Evolutionary conservation across 768 basidiomycete genomes (phyloP).

Genomic region (Porpolomopsis calyptriformis): DNA sequence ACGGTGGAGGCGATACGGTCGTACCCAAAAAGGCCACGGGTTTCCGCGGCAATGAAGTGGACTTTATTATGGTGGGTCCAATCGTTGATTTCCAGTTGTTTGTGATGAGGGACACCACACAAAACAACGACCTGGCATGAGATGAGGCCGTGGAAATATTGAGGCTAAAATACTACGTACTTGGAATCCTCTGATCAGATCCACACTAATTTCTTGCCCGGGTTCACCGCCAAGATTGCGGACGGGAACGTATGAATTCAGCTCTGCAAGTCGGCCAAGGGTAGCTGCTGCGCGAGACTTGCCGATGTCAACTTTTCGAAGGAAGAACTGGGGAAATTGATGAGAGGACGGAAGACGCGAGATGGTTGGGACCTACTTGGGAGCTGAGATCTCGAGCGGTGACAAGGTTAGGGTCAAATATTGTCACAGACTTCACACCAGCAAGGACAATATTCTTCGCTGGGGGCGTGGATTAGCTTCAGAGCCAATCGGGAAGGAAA

Average conservation of each 20-base stretch:
- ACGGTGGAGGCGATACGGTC: slow-evolving; percentile 10
- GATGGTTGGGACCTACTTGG: slow-evolving; percentile 46
- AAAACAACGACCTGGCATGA: slow-evolving; percentile 71
- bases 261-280: slow-evolving; percentile 79
- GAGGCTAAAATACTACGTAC: slow-evolving; percentile 30
- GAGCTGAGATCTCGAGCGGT: slow-evolving; percentile 85
- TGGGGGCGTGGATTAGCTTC: slow-evolving; percentile 19
- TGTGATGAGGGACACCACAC: slow-evolving; percentile 62
- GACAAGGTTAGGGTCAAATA: slow-evolving; percentile 88
- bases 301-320: slow-evolving; percentile 79
- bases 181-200: slow-evolving; percentile 82
- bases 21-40: slow-evolving; percentile 90
- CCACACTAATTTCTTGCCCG: slow-evolving; percentile 69
- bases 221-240: slow-evolving; percentile 68
- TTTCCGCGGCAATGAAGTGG: slow-evolving; percentile 85
- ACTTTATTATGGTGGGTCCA: slow-evolving; percentile 88
- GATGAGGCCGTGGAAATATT: slow-evolving; percentile 3
- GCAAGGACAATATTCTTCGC: slow-evolving; percentile 94
- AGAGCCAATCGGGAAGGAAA: slow-evolving; percentile 4
- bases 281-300: slow-evolving; percentile 81
- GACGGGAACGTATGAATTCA: slow-evolving; percentile 94
- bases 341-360: slow-evolving; percentile 6
- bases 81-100: slow-evolving; percentile 91
- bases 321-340: slow-evolving; percentile 65
- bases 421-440: slow-evolving; percentile 93